Base-by-base conservation (phyloP, 192 early-diverging fungal species). In the Rhizophagus prolifer region DNA sequence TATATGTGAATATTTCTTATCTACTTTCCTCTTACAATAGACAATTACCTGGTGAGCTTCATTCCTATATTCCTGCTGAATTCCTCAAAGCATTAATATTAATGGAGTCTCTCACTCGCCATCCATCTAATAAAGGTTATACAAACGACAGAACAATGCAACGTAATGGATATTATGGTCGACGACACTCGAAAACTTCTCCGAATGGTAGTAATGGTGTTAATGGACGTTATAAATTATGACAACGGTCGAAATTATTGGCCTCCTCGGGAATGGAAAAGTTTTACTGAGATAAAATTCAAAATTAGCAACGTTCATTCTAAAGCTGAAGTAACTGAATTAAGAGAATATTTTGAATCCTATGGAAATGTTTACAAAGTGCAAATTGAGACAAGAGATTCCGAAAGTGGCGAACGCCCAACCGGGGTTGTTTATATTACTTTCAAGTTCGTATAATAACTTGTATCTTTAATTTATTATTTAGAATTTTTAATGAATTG, bases 281-380 rank as follows among this genome's bases (percentile, higher is more conserved):
- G 0, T 12, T 36, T 25, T 10, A 31, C 66, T 2, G 50, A 54
- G 1, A 58, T 82, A 3, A 13, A 23, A 1, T n/a, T 84, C 5
- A 70, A 71, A 19, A 76, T 84, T 23, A 44, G 23, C 2, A 71
- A 78, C 1, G 64, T 81, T 7, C 54, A 66, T 16, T 19, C 26
- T 30, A n/a, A 30, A 0, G 12, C 76, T 12, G 76, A 54, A 1
- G 74, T 74, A 3, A 23, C 31, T 0, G 77, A 80, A 1, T 46
- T 84, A 2, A 80, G 47, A 50, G 69, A 79, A 6, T 38, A 13
- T 64, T 84, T 1, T 58, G 66, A 5, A 19, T 38, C 25, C 0
- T 79, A 77, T 75, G 79, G 83, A 1, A 47, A 61, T 31, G 28
- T 82, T 4, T 31, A 38, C 9, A 78, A 79, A 21, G 54, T 84